phyloP scores from a whole-genome alignment of 306 rosid species.

The Trichosanthes cucumerina region DNA sequence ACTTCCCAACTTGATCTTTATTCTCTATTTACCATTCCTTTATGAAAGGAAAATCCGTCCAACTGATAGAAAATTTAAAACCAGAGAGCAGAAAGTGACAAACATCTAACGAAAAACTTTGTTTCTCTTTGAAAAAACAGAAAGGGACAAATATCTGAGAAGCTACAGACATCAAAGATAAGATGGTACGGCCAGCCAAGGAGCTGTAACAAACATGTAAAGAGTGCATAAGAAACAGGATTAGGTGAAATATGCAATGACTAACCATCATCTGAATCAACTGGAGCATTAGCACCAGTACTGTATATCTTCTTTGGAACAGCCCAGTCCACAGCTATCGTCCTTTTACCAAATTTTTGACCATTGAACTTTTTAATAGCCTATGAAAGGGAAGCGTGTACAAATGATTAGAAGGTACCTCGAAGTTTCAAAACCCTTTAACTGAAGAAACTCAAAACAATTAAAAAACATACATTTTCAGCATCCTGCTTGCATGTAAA shows the following conservation, averaged over 20 bases:
- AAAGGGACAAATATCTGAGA: not conserved
- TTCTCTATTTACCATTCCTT: not conserved
- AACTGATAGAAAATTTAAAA: not conserved
- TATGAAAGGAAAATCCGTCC: not conserved
- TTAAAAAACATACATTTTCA: conserved; percentile 46
- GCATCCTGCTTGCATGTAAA: conserved; percentile 84
- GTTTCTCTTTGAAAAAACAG: no score
- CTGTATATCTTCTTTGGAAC: conserved; percentile 72
- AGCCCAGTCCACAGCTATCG: conserved; percentile 96
- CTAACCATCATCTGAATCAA: conserved; percentile 54
- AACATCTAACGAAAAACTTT: no score
- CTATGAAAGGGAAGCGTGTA: conserved; percentile 19
- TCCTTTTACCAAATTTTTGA: conserved; percentile 49
- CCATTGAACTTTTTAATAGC: conserved; percentile 83
- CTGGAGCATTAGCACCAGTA: conserved; percentile 27
- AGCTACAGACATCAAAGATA: not conserved
- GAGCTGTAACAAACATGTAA: not conserved
- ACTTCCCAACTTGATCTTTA: not conserved
- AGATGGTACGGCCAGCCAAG: not conserved
- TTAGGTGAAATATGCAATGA: not conserved
- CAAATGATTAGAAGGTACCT: not conserved
- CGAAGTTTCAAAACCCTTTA: not conserved
- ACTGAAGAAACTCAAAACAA: conserved; percentile 10
- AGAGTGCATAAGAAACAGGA: not conserved
- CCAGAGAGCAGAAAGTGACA: not conserved